phyloP scores from a whole-genome alignment of 2,329 filamentous ascomycete genomes.

The Ophiostoma ulmi region DNA sequence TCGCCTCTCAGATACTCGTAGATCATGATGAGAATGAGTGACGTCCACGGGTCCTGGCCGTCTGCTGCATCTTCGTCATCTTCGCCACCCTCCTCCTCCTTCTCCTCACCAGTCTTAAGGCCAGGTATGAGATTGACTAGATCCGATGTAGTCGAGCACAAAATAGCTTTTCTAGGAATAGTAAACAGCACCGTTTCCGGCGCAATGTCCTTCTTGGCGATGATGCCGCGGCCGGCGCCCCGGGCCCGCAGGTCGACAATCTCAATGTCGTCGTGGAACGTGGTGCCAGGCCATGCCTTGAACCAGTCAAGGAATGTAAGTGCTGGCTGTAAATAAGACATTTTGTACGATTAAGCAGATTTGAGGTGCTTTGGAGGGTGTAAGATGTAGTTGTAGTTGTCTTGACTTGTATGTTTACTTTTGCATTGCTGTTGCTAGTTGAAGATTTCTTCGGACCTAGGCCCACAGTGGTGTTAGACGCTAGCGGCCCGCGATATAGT shows the following conservation, averaged over 20 bases:
- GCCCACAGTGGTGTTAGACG: conserved; percentile 12
- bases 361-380: not conserved
- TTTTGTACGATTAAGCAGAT: not conserved
- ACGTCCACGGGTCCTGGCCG: conserved; percentile 45
- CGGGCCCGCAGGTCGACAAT: conserved; percentile 49
- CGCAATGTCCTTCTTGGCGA: conserved; percentile 63
- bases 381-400: not conserved
- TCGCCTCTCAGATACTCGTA: conserved; percentile 61
- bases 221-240: conserved; percentile 54
- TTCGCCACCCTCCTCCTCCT: conserved; percentile 34
- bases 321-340: conserved; percentile 41
- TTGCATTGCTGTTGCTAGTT: not conserved
- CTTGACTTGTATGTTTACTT: conserved; percentile 1
- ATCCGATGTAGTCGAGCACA: conserved; percentile 67
- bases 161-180: conserved; percentile 66
- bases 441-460: conserved; percentile 11
- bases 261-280: conserved; percentile 49
- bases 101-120: conserved; percentile 29
- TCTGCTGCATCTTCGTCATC: conserved; percentile 39
- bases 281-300: conserved; percentile 46
- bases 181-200: conserved; percentile 75
- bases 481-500: conserved; percentile 2
- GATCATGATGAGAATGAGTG: conserved; percentile 70
- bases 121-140: conserved; percentile 53
- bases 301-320: conserved; percentile 52